Conservation (phyloP, 176 grass and related monocot species). For the Urochloa ruziziensis region DNA sequence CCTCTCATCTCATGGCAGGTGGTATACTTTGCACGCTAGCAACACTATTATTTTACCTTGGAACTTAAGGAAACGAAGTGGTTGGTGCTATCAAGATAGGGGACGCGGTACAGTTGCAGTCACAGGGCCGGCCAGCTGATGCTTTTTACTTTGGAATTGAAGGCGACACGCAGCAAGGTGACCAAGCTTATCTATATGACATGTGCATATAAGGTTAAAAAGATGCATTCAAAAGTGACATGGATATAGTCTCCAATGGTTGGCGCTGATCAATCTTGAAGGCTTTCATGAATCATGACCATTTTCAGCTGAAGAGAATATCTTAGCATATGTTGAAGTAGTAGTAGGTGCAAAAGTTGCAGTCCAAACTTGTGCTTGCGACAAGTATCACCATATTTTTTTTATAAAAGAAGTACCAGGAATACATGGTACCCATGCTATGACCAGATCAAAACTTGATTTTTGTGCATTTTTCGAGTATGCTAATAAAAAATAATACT, state of each 20-base stretch:
- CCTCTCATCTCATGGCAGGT: not conserved
- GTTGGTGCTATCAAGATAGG: conserved; percentile 6
- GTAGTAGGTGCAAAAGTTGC: not conserved
- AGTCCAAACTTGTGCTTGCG: not conserved
- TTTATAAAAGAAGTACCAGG: not conserved
- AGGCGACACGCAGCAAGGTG: conserved; percentile 18
- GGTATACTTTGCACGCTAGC: not conserved
- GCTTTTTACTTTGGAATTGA: not conserved
- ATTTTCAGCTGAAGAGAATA: not conserved
- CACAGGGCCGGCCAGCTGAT: not conserved
- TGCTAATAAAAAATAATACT: not conserved
- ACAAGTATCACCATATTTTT: not conserved
- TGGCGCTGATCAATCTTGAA: not conserved
- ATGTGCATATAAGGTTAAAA: not conserved
- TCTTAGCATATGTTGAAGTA: not conserved
- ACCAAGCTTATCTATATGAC: conserved; percentile 16
- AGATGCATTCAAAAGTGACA: not conserved
- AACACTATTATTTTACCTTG: not conserved
- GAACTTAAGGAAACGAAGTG: not conserved
- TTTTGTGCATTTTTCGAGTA: not conserved
- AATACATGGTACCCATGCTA: not conserved
- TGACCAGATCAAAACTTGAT: not conserved
- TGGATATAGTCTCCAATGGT: not conserved
- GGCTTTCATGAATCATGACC: no score
- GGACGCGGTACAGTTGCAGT: not conserved